phyloP scores from a whole-genome alignment of 2,329 filamentous ascomycete species.

The Pseudogymnoascus sp. region DNA sequence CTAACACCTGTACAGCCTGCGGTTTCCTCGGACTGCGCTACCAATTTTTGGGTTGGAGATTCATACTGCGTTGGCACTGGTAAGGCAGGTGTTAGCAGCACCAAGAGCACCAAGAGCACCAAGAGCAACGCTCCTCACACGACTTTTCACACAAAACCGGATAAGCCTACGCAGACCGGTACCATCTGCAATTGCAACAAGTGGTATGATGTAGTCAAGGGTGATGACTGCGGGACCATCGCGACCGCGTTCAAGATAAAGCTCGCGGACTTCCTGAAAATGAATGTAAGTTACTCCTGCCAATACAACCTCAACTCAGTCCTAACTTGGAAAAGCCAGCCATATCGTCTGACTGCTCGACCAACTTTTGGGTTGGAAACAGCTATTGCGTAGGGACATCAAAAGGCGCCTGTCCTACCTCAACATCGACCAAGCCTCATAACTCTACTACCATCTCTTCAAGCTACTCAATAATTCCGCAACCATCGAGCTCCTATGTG shows the following conservation, averaged over 20 bases:
- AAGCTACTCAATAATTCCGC: conserved; percentile 9
- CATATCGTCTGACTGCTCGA: conserved; percentile 22
- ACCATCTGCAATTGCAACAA: conserved; percentile 10
- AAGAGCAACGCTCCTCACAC: conserved; percentile 1
- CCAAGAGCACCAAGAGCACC: neutral
- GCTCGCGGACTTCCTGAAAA: conserved; percentile 7
- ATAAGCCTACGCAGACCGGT: neutral
- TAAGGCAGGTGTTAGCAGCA: neutral
- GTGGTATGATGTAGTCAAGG: conserved; percentile 10
- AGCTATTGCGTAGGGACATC: conserved; percentile 24
- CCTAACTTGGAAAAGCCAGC: conserved; percentile 21
- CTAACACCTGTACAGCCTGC: neutral
- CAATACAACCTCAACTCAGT: neutral
- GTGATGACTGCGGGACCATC: conserved; percentile 8
- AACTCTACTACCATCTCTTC: conserved; percentile 10
- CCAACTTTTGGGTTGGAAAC: conserved; percentile 22
- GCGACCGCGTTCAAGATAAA: neutral
- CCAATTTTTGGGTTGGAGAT: conserved; percentile 22
- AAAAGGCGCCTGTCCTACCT: conserved; percentile 11
- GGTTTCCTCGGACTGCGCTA: conserved; percentile 18
- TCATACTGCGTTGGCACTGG: conserved; percentile 24
- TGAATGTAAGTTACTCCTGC: neutral
- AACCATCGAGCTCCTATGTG: conserved; percentile 9
- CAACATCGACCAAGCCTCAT: conserved; percentile 12
- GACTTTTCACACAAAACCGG: neutral